Base-by-base conservation (phyloP, 345 rosid genomes). In the Hibiscus syriacus region DNA sequence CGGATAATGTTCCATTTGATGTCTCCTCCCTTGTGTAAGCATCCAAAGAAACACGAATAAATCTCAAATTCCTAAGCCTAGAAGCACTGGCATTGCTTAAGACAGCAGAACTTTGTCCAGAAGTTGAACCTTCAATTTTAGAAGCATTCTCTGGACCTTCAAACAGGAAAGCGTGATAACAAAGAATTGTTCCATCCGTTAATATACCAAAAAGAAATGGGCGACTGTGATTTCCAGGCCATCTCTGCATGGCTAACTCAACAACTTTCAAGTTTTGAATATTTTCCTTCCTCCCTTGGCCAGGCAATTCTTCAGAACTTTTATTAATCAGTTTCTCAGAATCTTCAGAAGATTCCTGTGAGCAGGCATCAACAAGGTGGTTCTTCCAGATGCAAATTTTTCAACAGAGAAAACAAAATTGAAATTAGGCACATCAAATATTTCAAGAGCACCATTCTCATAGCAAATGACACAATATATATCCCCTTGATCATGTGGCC, bases 221-320 rank as follows among this genome's bases (percentile, higher is more conserved):
- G 45, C 96, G 84, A 71, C 91, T 86, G 78, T 91, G 88, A 75
- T 70, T 80, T 73, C 92, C 96, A 27, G 88, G 80, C 98, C 98
- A 94, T 81, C 96, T 87, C 74, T 89, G 86, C 98, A 94, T 94
- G 71, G 88, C 87, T 76, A 94, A 77, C 79, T 91, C 99, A 76
- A 87, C 84, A 63, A 91, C 86, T 79, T 83, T 89, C 79, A 86
- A 74, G 64, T 78, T 82, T 60, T 77, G 80, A 57, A 53, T 70
- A 80, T 73, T 85, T 70, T 86, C 97, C 74, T 89, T 90, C 80
- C 84, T 85, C 66, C 80, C 86, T 67, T 79, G 83, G 73, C 81
- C 79, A 70, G 80, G 77, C 43, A 72, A 62, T 52, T 82, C 85
- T 67, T 86, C 87, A 22, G 83, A 76, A 72, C 61, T 78, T 75